Evolutionary conservation across 129 eudicot genomes (phyloP), one percentile per base, ranked within the genome.

Genomic region (Chrysanthemum seticuspe): DNA sequence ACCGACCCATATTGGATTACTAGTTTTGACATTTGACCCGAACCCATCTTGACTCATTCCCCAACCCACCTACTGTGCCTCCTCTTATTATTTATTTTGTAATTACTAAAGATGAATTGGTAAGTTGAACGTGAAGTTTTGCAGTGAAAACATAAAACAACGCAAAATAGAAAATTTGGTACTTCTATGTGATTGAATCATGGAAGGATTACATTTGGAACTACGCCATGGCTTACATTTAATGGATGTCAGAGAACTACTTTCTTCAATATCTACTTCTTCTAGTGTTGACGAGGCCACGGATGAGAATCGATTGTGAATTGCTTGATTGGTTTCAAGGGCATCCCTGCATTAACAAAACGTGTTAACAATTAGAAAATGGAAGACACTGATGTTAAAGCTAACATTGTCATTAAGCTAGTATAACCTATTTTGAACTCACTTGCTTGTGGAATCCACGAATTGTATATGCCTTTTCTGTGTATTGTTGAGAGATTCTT

Each of bases 271-370:
- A 16, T 77, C 78, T 34, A 74, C 80, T 78, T 78, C 85, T 81
- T 87, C 79, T 15, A 70, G 67, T 45, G 83, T 62, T n/a, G 88
- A 68, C 6, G 82, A 82, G 16, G 82, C 81, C 75, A 78, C 74
- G 12, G 85, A 72, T 71, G 86, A 81, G 44, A 84, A 27, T 56
- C 67, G 77, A 68, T 62, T 31, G 64, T 74, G 62, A 15, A 77
- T 58, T n/a, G 18, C 56, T 63, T 76, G 73, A 64, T 79, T 87
- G 51, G 73, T 79, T 72, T 78, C 83, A 48, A 70, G 56, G 57
- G 88, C 72, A 52, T 56, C 67, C 76, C 91, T 87, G 47, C 51
- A 76, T 67, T 47, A 54, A 4, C 10, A 67, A 51, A 69, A 29
- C 4, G 15, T 48, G 18, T 6, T 57, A 55, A 25, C 4, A 8